These are phyloP conservation scores for Fraxinus sp. DNA, from an alignment of 305 asterid genomes.

Conservation along the genomic window DNA sequence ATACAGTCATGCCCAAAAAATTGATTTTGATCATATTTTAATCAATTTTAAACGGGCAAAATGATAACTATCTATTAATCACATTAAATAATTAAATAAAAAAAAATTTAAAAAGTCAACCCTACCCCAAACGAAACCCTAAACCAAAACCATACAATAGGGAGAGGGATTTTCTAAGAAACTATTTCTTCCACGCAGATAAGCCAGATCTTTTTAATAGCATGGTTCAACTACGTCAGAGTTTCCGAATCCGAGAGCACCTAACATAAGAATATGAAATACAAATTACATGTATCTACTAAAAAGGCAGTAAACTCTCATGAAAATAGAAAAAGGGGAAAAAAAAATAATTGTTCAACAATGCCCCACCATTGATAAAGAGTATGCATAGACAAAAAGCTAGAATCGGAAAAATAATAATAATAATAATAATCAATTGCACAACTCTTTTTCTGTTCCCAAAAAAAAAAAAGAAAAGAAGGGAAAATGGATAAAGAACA, in stretches of 20 bases:
- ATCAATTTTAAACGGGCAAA: no score
- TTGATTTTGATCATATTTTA: no score
- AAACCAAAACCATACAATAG: constrained; percentile 34
- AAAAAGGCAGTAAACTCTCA: constrained; percentile 4
- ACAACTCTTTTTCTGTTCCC: no score
- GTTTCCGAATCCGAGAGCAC: constrained; percentile 80
- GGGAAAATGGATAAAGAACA: no score
- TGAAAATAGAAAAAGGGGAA: not conserved
- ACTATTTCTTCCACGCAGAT: constrained; percentile 67
- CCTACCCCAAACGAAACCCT: no score
- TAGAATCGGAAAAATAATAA: not conserved
- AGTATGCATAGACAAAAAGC: no score
- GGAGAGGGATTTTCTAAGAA: constrained; percentile 35
- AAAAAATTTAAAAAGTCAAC: no score
- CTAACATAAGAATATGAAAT: constrained; percentile 24
- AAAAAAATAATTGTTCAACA: not conserved
- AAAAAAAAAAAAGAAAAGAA: no score
- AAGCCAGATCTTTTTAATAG: constrained; percentile 53
- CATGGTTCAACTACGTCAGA: constrained; percentile 79
- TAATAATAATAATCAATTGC: not conserved
- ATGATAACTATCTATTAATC: no score
- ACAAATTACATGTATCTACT: not conserved
- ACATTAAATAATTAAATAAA: no score
- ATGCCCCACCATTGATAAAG: not conserved
- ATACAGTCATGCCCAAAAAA: no score